These are phyloP conservation scores for Bacidia rubella DNA, from an alignment of 495 filamentous ascomycete species.

Conservation along the genomic window DNA sequence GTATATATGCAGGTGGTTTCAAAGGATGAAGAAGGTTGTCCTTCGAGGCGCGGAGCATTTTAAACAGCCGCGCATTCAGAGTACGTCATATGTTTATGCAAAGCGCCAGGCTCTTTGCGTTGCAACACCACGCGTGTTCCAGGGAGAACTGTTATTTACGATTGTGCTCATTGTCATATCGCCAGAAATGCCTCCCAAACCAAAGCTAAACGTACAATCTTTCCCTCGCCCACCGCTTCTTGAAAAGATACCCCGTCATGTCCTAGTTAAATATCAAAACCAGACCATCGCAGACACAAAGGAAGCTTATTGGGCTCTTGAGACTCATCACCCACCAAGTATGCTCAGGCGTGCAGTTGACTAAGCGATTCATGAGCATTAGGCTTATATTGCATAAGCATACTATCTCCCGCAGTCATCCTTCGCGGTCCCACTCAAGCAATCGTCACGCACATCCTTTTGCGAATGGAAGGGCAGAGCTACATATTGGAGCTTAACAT, in stretches of 20 bases:
- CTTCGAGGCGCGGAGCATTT: too few relatives aligned
- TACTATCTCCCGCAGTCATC: slow-evolving; percentile 41
- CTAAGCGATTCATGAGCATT: neutral
- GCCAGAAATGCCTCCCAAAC: slow-evolving; percentile 33
- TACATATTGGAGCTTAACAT: slow-evolving; percentile 31
- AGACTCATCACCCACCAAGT: slow-evolving; percentile 43
- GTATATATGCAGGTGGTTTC: too few relatives aligned
- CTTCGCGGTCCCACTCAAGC: slow-evolving; percentile 29
- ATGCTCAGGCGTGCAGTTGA: slow-evolving; percentile 16
- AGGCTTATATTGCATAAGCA: slow-evolving; percentile 20
- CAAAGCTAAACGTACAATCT: slow-evolving; percentile 38
- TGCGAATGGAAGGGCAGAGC: slow-evolving; percentile 46
- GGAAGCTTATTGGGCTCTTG: slow-evolving; percentile 44
- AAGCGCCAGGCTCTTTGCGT: too few relatives aligned
- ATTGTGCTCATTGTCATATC: too few relatives aligned
- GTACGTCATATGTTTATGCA: too few relatives aligned
- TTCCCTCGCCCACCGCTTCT: slow-evolving; percentile 47
- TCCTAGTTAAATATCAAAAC: slow-evolving; percentile 38
- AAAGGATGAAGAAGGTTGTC: too few relatives aligned
- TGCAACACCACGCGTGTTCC: too few relatives aligned
- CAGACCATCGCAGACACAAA: slow-evolving; percentile 40
- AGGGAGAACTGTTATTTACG: too few relatives aligned
- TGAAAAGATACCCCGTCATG: slow-evolving; percentile 34
- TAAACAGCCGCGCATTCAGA: too few relatives aligned
- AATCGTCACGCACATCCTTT: slow-evolving; percentile 31